Percentiles rank a stretch among this genome's conserved stretches.
These are phyloP conservation scores for Ascochyta koolunga DNA, from an alignment of 2,329 filamentous ascomycete genomes.

Conservation along the genomic window DNA sequence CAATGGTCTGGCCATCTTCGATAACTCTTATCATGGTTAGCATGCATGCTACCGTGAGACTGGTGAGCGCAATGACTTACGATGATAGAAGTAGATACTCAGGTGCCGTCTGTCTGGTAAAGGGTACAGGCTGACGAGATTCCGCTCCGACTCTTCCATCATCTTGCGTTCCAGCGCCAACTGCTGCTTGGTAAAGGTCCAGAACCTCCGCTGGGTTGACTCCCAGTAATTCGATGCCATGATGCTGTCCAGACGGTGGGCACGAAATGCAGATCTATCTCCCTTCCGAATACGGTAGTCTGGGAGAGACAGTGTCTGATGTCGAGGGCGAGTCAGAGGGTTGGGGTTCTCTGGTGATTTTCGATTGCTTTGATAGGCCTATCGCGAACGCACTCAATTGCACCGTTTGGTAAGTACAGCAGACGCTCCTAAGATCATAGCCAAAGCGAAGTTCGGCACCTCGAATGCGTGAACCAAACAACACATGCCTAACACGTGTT, in stretches of 20 bases:
- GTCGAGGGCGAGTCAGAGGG: neutral
- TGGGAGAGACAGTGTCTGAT: neutral
- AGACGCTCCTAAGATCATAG: neutral
- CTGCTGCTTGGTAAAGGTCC: slow-evolving; percentile 87
- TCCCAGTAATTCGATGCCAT: slow-evolving; percentile 99
- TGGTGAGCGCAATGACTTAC: slow-evolving; percentile 54
- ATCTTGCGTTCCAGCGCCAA: slow-evolving; percentile 75
- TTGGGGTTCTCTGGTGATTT: neutral
- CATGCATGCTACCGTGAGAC: neutral
- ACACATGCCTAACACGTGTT: neutral
- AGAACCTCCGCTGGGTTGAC: slow-evolving; percentile 87
- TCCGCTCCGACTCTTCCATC: slow-evolving; percentile 77
- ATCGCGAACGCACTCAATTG: neutral
- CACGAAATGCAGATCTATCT: neutral
- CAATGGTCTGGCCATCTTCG: slow-evolving; percentile 82
- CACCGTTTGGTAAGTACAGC: neutral
- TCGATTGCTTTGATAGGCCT: neutral
- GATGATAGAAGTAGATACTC: slow-evolving; percentile 90
- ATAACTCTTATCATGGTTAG: slow-evolving; percentile 61
- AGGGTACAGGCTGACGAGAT: slow-evolving; percentile 77
- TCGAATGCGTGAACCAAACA: neutral
- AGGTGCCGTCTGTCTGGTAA: slow-evolving; percentile 82
- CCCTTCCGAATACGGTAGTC: neutral
- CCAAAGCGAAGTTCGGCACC: neutral
- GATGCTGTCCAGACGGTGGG: neutral